Percentiles rank a stretch among this genome's conserved stretches.
Evolutionary conservation across 441 rosid species (phyloP).

Genomic region (Syzygium malaccense): DNA sequence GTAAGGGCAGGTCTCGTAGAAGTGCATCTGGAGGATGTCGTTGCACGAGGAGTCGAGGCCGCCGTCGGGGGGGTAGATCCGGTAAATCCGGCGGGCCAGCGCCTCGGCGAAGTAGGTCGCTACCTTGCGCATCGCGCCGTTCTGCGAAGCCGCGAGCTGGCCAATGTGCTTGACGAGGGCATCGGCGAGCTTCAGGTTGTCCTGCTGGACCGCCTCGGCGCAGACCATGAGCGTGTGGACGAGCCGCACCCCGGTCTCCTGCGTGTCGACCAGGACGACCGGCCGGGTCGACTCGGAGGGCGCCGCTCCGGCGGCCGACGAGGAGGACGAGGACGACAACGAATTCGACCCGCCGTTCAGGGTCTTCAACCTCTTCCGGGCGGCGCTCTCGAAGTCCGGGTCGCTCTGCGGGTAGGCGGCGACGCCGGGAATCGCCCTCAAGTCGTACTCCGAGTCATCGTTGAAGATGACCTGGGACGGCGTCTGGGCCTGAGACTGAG

Average conservation of each 20-base stretch:
- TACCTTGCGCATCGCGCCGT: constrained; percentile 85
- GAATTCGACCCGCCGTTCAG: constrained; percentile 2
- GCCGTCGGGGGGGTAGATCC: constrained; percentile 29
- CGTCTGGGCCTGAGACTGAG: not conserved
- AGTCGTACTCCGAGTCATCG: constrained; percentile 51
- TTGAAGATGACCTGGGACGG: constrained; percentile 14
- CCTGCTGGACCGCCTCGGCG: constrained; percentile 69
- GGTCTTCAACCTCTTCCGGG: constrained; percentile 31
- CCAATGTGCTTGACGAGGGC: constrained; percentile 69
- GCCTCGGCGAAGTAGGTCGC: constrained; percentile 87
- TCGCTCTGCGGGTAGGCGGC: constrained; percentile 46
- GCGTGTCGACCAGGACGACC: constrained; percentile 62
- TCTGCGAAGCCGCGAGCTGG: constrained; percentile 47
- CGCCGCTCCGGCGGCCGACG: constrained; percentile 5
- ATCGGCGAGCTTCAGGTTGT: constrained; percentile 45
- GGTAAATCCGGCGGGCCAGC: constrained; percentile 58
- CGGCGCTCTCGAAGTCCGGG: constrained; percentile 9
- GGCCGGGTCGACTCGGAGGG: constrained; percentile 40
- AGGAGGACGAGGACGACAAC: constrained; percentile 13
- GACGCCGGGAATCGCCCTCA: constrained; percentile 71
- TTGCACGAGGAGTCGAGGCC: constrained; percentile 37
- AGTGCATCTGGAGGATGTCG: constrained; percentile 76
- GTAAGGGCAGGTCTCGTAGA: constrained; percentile 83
- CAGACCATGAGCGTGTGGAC: constrained; percentile 81
- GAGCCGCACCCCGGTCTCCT: constrained; percentile 74